A percentile compares a stretch with the other conserved stretches of the same genome.
Conservation (phyloP, 176 grass and related monocot genomes). For the Melocanna baccifera region DNA sequence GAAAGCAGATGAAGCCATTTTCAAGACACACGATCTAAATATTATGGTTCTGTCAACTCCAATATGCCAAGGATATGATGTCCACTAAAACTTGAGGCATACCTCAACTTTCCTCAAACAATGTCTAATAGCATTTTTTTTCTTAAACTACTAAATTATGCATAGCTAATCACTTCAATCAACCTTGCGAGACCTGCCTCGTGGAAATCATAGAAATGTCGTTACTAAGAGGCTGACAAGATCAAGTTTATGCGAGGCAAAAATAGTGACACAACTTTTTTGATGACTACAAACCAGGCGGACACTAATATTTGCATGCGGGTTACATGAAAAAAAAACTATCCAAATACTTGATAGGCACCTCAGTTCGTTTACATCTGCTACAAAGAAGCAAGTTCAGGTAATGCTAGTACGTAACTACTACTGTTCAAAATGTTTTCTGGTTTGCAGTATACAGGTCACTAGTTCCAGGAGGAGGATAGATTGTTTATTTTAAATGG, state of each 20-base stretch:
- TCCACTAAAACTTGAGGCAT: background rate
- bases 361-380: background rate
- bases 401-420: background rate
- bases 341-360: background rate
- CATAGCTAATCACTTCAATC: background rate
- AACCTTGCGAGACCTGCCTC: background rate
- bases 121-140: background rate
- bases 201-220: background rate
- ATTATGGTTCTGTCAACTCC: background rate
- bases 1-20: conserved; percentile 1
- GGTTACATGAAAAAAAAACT: background rate
- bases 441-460: background rate
- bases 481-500: background rate
- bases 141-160: background rate
- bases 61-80: background rate
- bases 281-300: background rate
- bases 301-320: background rate
- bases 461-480: background rate
- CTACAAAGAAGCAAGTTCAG: background rate
- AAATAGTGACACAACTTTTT: background rate
- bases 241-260: background rate
- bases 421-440: background rate
- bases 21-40: background rate
- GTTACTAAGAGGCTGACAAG: background rate
- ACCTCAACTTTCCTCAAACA: background rate